Conservation (phyloP, 352 stramenopile species). For the Pythium coloratum region DNA sequence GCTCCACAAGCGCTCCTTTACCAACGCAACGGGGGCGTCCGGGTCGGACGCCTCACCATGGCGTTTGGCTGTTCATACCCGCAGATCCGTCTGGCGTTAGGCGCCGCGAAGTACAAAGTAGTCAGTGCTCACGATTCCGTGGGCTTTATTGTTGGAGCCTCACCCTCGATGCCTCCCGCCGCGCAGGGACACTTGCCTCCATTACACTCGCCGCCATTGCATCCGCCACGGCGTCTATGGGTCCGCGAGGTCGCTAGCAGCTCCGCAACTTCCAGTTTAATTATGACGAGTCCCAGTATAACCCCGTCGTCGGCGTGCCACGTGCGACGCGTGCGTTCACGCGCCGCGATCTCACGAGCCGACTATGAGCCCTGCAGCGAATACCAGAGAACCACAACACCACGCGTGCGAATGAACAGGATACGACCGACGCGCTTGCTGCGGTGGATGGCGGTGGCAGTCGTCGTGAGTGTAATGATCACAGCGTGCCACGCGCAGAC, state of each 20-base stretch:
- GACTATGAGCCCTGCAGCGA: background rate
- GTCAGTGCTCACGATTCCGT: background rate
- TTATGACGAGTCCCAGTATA: background rate
- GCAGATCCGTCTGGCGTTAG: background rate
- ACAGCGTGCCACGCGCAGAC: constrained; percentile 16
- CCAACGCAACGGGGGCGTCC: background rate
- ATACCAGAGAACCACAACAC: background rate
- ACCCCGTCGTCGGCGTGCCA: background rate
- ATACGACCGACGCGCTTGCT: background rate
- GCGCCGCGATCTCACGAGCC: background rate
- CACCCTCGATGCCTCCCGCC: background rate
- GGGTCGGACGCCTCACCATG: too few species aligned
- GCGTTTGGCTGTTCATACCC: background rate
- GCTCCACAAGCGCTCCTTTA: background rate
- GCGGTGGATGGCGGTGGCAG: constrained; percentile 10
- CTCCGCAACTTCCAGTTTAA: background rate
- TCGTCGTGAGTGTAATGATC: background rate
- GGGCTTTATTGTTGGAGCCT: too few species aligned
- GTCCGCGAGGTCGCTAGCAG: background rate
- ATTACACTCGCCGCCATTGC: background rate
- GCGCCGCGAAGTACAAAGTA: background rate
- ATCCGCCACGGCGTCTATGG: background rate
- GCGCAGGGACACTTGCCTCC: background rate
- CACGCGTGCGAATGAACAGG: background rate
- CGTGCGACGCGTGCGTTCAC: background rate